Conservation (phyloP, 768 basidiomycete genomes). For the Trametes maxima region DNA sequence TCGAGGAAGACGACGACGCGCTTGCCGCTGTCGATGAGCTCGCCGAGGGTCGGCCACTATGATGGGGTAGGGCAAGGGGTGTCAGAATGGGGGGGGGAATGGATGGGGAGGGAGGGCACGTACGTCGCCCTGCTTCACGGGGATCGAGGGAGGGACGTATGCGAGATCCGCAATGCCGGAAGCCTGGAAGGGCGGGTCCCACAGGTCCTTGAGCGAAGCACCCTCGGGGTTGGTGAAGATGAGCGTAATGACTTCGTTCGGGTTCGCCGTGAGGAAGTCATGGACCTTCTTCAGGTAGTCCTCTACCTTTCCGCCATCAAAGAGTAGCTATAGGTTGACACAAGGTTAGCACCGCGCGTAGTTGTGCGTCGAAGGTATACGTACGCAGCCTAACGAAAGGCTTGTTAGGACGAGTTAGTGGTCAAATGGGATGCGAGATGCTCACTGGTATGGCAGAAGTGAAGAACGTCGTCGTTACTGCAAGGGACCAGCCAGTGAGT, state of each 20-base stretch:
- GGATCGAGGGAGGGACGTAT: constrained; percentile 50
- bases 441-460: constrained; percentile 71
- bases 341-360: neutral
- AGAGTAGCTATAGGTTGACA: constrained; percentile 36
- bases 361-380: neutral
- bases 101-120: neutral
- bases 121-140: constrained; percentile 30
- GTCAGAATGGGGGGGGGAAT: neutral
- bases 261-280: constrained; percentile 60
- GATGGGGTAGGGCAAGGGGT: constrained; percentile 27
- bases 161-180: constrained; percentile 46
- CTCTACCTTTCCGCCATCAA: constrained; percentile 51
- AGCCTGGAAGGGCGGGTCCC: constrained; percentile 54
- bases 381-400: constrained; percentile 22
- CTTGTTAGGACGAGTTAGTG: neutral
- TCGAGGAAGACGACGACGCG: constrained; percentile 68
- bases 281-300: constrained; percentile 43
- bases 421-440: constrained; percentile 7
- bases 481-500: constrained; percentile 3
- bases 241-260: constrained; percentile 66
- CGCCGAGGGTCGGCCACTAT: constrained; percentile 66
- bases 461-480: constrained; percentile 46
- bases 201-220: constrained; percentile 47
- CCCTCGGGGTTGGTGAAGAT: constrained; percentile 70
- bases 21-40: constrained; percentile 61